Evolutionary conservation across 2,329 filamentous ascomycete genomes (phyloP).

Genomic region (Aspergillus brunneoviolaceus): DNA sequence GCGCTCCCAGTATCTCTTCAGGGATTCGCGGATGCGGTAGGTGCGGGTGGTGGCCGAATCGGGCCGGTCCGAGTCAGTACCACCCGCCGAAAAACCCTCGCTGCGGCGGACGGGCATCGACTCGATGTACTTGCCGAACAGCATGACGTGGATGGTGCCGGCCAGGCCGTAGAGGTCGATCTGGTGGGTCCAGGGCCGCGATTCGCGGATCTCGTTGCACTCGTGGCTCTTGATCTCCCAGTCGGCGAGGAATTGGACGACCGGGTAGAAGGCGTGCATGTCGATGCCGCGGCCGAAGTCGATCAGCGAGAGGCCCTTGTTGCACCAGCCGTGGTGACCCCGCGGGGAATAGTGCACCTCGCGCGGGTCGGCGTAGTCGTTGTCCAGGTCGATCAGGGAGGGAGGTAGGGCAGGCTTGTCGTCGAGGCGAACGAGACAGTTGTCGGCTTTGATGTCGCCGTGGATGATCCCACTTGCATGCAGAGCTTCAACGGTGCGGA

Average conservation of each 20-base stretch:
- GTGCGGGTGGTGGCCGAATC: constrained; percentile 49
- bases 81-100: neutral
- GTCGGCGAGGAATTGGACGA: constrained; percentile 88
- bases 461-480: constrained; percentile 80
- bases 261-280: constrained; percentile 75
- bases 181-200: constrained; percentile 94
- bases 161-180: constrained; percentile 95
- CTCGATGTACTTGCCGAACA: constrained; percentile 95
- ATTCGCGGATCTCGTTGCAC: constrained; percentile 93
- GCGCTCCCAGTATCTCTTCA: constrained; percentile 96
- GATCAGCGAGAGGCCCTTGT: constrained; percentile 80
- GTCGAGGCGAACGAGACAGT: constrained; percentile 85
- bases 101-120: constrained; percentile 49
- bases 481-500: constrained; percentile 84
- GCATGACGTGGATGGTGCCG: constrained; percentile 78
- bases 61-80: neutral
- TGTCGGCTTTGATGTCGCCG: constrained; percentile 93
- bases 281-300: constrained; percentile 95
- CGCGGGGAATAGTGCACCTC: constrained; percentile 66
- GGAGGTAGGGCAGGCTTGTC: constrained; percentile 33
- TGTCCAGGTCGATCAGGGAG: constrained; percentile 32
- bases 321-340: constrained; percentile 74
- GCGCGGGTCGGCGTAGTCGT: constrained; percentile 26
- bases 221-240: constrained; percentile 88
- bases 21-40: constrained; percentile 75